Evolutionary conservation across 768 basidiomycete species (phyloP), one percentile per base, ranked within the genome.

Genomic region (Pholiota conissans): DNA sequence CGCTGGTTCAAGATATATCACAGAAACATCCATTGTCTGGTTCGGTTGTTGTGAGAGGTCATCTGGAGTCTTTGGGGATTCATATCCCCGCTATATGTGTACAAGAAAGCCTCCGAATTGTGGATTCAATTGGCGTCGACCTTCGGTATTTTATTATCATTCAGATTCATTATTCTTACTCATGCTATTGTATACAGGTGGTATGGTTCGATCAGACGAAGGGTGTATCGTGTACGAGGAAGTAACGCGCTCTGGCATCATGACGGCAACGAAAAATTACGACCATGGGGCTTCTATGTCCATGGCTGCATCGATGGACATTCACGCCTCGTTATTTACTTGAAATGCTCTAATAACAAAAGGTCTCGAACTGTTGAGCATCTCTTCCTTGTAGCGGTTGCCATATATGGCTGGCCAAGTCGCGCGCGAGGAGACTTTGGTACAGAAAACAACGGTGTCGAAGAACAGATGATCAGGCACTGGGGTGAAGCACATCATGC

Each of bases 251-350:
- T 74, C 0, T 75, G 73, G 73, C 74, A 76, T 58, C 56, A 65
- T 20, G 74, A 76, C 61, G 68, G 73, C 1, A 72, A 75, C 51
- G 71, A 77, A 51, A 76, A 73, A 49, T 55, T 77, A 0, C 64
- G 67, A 8, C 68, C 59, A 0, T 77, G 74, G 73, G 59, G 59
- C 7, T 60, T 60, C 35, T 60, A 60, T 20, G 59, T 60, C 24
- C 55, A 60, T 56, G 49, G 59, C 7, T 60, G 59, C 52, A 61
- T 76, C 18, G 76, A 79, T 61, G 78, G 78, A 0, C 72, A 70
- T 59, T 73, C 72, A 45, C 60, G 71, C 0, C 67, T 72, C 13
- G 64, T 77, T 2, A 62, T 69, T 11, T 71, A 69, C 50, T 62
- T 72, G 4, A 58, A 50, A 3, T 69, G 68, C 34, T 53, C 56